These are phyloP conservation scores for Cucurbita maxima DNA, from an alignment of 306 rosid species.

Conservation along the genomic window DNA sequence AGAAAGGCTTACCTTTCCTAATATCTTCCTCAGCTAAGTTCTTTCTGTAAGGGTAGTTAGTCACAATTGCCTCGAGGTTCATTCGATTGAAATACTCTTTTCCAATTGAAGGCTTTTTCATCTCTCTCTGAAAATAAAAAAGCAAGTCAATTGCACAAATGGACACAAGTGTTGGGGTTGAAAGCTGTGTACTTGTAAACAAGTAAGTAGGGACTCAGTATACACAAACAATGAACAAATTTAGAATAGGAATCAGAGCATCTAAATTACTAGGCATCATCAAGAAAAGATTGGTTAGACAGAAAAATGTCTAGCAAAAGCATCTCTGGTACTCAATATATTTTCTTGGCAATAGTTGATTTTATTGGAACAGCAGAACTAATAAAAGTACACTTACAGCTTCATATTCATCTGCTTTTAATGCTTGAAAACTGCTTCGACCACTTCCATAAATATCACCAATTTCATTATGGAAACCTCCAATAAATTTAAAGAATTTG, in stretches of 20 bases:
- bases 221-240: background rate
- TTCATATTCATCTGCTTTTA: conserved; percentile 90
- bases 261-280: background rate
- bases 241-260: background rate
- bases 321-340: background rate
- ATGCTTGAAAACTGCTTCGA: conserved; percentile 63
- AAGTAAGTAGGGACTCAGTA: background rate
- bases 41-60: conserved; percentile 79
- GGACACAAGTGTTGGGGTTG: background rate
- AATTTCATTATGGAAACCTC: conserved; percentile 54
- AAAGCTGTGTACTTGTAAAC: background rate
- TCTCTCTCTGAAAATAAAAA: conserved; percentile 61
- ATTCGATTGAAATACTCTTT: conserved; percentile 81
- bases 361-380: background rate
- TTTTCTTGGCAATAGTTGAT: background rate
- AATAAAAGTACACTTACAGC: conserved; percentile 43
- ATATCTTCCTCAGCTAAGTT: conserved; percentile 77
- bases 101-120: conserved; percentile 81
- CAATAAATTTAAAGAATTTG: conserved; percentile 77
- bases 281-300: background rate
- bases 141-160: background rate
- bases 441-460: conserved; percentile 34
- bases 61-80: conserved; percentile 87
- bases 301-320: background rate
- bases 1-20: conserved; percentile 49